phyloP scores from a whole-genome alignment of 2,329 filamentous ascomycete genomes.

The Fusarium guadeloupense region DNA sequence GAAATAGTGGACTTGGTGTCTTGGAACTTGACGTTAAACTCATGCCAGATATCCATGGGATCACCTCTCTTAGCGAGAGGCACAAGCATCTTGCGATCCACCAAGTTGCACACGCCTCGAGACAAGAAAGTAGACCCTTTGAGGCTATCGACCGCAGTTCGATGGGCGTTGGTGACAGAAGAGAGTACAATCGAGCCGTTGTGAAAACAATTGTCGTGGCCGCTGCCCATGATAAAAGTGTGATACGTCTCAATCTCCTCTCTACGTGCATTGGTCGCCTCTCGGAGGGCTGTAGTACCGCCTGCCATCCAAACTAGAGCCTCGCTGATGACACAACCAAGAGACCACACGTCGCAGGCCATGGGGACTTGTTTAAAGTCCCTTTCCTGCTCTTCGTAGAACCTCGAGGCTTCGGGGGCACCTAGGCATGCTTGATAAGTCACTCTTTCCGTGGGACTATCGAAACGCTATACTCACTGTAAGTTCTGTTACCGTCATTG shows the following conservation, averaged over 20 bases:
- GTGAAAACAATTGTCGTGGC: conserved; percentile 24
- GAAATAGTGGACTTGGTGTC: too few relatives aligned
- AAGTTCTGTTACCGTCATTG: conserved; percentile 18
- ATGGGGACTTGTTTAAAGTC: not conserved
- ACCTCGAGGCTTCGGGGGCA: conserved; percentile 13
- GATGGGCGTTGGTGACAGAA: conserved; percentile 4
- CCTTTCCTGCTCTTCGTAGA: not conserved
- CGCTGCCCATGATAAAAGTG: not conserved
- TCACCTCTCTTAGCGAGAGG: not conserved
- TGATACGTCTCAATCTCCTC: not conserved
- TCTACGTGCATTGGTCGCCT: not conserved
- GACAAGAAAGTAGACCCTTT: not conserved
- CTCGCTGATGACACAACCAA: conserved; percentile 27
- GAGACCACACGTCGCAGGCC: conserved; percentile 21
- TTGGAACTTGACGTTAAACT: not conserved
- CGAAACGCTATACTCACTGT: not conserved
- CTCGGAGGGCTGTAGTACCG: not conserved
- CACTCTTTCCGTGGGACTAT: accelerated
- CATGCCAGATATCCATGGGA: not conserved
- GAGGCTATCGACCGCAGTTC: not conserved
- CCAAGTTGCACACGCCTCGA: not conserved
- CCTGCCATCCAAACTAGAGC: conserved; percentile 23
- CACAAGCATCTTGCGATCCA: conserved; percentile 12
- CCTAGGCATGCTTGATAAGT: not conserved
- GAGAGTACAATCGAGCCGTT: not conserved